Conservation (phyloP, 805 yeast species). For the Candida nonsorbophila region DNA sequence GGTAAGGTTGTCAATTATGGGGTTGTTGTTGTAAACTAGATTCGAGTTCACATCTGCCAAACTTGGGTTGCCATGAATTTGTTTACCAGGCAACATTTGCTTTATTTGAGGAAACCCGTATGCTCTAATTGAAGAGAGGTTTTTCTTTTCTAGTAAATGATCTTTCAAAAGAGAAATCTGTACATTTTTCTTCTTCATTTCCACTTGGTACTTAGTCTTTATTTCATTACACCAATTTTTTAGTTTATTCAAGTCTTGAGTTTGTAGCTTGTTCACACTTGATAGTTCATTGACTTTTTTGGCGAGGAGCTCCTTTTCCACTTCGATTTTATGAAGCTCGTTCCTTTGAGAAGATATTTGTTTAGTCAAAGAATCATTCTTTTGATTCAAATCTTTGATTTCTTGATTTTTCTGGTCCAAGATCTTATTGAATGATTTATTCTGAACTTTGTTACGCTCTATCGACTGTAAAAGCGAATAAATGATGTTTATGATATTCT, state of each 20-base stretch:
- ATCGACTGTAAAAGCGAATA: conserved; percentile 26
- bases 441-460: conserved; percentile 29
- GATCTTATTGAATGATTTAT: conserved; percentile 22
- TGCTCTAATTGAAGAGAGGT: conserved; percentile 20
- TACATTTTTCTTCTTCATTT: conserved; percentile 24
- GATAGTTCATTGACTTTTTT: conserved; percentile 13
- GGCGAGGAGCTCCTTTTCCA: conserved; percentile 13
- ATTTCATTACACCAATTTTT: conserved; percentile 24
- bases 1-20: conserved; percentile 20
- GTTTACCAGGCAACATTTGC: not conserved
- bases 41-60: conserved; percentile 14
- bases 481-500: conserved; percentile 30
- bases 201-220: conserved; percentile 28
- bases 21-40: conserved; percentile 25
- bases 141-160: conserved; percentile 27
- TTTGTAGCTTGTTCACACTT: conserved; percentile 18
- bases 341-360: conserved; percentile 13
- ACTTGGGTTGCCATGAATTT: conserved; percentile 1
- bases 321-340: conserved; percentile 8
- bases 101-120: conserved; percentile 18
- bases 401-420: conserved; percentile 23
- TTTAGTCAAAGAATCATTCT: conserved; percentile 16
- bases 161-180: conserved; percentile 30
- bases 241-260: conserved; percentile 22
- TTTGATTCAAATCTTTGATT: conserved; percentile 17